Evolutionary conservation across 2,329 filamentous ascomycete genomes (phyloP).

Genomic region (Hypoxylon sp.): DNA sequence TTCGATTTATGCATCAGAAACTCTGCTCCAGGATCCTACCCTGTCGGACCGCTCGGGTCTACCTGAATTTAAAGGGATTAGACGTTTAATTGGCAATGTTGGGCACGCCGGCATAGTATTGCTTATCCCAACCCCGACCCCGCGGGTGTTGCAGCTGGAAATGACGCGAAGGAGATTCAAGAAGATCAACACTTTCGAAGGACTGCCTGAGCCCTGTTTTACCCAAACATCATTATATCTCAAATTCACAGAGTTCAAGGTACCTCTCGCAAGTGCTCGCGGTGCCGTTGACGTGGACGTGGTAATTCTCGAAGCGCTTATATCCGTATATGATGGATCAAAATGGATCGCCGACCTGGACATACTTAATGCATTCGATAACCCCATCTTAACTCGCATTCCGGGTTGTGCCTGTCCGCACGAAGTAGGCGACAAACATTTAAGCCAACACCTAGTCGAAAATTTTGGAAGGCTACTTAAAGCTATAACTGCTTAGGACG

Average conservation of each 20-base stretch:
- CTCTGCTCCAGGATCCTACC: neutral
- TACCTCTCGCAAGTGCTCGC: neutral
- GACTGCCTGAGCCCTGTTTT: neutral
- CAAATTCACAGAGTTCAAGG: neutral
- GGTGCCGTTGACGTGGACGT: neutral
- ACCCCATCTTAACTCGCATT: neutral
- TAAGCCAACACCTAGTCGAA: neutral
- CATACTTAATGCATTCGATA: neutral
- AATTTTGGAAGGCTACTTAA: neutral
- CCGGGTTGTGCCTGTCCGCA: neutral
- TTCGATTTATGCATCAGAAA: neutral
- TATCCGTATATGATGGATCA: neutral
- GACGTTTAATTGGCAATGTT: neutral
- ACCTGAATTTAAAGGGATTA: neutral
- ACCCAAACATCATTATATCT: neutral
- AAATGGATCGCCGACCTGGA: neutral
- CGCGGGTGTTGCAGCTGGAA: neutral
- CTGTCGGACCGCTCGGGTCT: neutral
- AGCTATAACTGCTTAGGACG: neutral
- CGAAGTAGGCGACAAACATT: neutral
- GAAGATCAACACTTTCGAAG: neutral
- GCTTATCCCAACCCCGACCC: neutral
- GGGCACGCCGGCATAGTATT: neutral
- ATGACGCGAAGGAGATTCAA: neutral
- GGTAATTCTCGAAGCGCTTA: neutral